Base-by-base conservation (phyloP, 495 filamentous ascomycete genomes). In the Hyaloscypha finlandica region DNA sequence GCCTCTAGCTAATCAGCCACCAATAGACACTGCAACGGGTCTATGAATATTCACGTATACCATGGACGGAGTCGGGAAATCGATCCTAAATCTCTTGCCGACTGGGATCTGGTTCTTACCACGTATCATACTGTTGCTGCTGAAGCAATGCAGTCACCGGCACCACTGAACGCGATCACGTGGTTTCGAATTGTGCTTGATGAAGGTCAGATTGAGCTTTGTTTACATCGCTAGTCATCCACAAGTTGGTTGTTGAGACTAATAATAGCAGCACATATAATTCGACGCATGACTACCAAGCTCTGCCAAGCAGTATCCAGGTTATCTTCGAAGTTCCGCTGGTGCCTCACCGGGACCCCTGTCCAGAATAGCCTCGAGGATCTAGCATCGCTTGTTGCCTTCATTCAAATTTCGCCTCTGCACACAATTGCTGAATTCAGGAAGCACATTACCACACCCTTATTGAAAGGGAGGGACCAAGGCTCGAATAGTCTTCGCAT, bases 161-260 rank as follows among this genome's bases (percentile, higher is more conserved):
- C 75, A 31, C 77, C 71, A 51, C 79, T 96, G 0, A 87, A 86
- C 68, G 84, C 85, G 0, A 65, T 90, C 1, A 78, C 88, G 1
- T 97, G 92, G 92, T 86, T 90, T 52, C 89, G 94, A 19, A 78
- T 97, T n/a, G 89, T 96, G 19, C 80, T 96, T 3, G 93, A 97
- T 66, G 93, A 97, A 81, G 93, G 90, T 68, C 56, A 9, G 12
- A 22, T 57, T 48, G 42, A 48, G 16, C 42, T 12, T 48, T 16
- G 42, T 12, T 12, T 8, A 48, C 4, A 19, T 32, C 16, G 8
- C 20, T 53, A 22, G 2, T 16, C 39, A 29, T 6, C 20, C 29
- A 19, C 32, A 25, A 25, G 25, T 25, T 25, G 1, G 12, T 4
- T 33, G 33, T 57, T 33, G 22, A 60, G 37, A 31, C 56, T 20